Evolutionary conservation across 1,284 basidiomycete genomes (phyloP).

Genomic region (Singerocomus rubriflavus): DNA sequence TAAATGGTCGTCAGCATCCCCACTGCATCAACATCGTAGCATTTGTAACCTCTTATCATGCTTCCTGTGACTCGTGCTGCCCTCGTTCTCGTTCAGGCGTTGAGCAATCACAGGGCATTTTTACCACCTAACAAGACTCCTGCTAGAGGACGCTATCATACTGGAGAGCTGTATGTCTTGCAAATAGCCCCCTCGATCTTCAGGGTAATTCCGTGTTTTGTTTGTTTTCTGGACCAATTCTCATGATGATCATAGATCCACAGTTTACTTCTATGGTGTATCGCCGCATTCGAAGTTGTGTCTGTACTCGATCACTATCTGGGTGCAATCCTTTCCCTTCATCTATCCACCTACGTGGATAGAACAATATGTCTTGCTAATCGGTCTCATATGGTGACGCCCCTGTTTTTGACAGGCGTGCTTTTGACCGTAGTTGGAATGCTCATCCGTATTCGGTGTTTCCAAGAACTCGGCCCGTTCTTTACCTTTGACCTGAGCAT

Average conservation of each 20-base stretch:
- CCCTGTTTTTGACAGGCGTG: constrained; percentile 49
- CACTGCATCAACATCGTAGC: background rate
- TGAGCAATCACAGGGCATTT: constrained; percentile 52
- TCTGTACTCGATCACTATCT: constrained; percentile 39
- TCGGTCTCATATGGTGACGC: constrained; percentile 38
- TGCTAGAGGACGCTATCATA: constrained; percentile 51
- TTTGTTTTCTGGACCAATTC: background rate
- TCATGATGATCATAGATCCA: constrained; percentile 41
- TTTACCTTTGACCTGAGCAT: constrained; percentile 66
- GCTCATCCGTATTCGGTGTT: constrained; percentile 38
- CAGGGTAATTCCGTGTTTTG: constrained; percentile 36
- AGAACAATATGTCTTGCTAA: constrained; percentile 34
- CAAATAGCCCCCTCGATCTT: constrained; percentile 58
- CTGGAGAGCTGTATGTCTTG: constrained; percentile 49
- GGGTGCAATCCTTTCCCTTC: constrained; percentile 29
- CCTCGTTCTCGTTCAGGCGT: constrained; percentile 48
- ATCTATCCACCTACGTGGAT: constrained; percentile 26
- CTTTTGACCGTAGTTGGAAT: constrained; percentile 46
- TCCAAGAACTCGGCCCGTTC: constrained; percentile 44
- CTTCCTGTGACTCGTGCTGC: constrained; percentile 41
- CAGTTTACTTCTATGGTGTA: constrained; percentile 48
- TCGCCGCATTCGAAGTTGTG: constrained; percentile 48
- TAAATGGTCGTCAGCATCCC: constrained; percentile 9
- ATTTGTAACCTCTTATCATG: constrained; percentile 31
- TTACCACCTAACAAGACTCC: constrained; percentile 59